Conservation (phyloP, 2,329 filamentous ascomycete genomes). For the Nemania abortiva region DNA sequence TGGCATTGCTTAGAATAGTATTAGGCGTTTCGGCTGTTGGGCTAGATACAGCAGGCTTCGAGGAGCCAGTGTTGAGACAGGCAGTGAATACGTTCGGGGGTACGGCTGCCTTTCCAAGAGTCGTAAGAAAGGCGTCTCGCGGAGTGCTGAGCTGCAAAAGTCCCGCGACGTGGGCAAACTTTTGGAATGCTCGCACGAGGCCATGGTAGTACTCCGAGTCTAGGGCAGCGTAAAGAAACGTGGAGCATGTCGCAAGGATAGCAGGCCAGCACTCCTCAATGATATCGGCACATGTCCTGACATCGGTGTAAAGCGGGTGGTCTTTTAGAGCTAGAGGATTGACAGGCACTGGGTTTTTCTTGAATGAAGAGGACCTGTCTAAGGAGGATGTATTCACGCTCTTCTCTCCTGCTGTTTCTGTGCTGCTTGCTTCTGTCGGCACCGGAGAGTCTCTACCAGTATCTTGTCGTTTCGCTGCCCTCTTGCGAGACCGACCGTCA, state of each 20-base stretch:
- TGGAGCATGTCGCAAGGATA: constrained; percentile 92
- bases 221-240: constrained; percentile 90
- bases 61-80: constrained; percentile 64
- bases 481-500: constrained; percentile 70
- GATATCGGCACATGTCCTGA: constrained; percentile 82
- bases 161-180: constrained; percentile 94
- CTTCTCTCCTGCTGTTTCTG: constrained; percentile 50
- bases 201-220: constrained; percentile 95
- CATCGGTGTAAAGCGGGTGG: constrained; percentile 76
- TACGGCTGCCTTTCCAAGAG: constrained; percentile 90
- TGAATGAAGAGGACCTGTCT: constrained; percentile 75
- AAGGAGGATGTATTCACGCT: constrained; percentile 51
- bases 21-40: constrained; percentile 64
- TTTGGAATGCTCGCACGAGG: constrained; percentile 91
- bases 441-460: constrained; percentile 59
- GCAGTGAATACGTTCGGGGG: constrained; percentile 80
- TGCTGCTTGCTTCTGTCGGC: constrained; percentile 53
- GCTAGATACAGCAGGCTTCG: constrained; percentile 59
- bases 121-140: constrained; percentile 93
- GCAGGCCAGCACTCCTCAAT: constrained; percentile 97
- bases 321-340: constrained; percentile 84
- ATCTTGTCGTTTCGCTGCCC: constrained; percentile 58
- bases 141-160: constrained; percentile 86
- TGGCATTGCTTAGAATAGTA: constrained; percentile 77
- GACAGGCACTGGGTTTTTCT: constrained; percentile 80